Conservation (phyloP, 2,329 filamentous ascomycete genomes). For the Sarocladium kiliense region DNA sequence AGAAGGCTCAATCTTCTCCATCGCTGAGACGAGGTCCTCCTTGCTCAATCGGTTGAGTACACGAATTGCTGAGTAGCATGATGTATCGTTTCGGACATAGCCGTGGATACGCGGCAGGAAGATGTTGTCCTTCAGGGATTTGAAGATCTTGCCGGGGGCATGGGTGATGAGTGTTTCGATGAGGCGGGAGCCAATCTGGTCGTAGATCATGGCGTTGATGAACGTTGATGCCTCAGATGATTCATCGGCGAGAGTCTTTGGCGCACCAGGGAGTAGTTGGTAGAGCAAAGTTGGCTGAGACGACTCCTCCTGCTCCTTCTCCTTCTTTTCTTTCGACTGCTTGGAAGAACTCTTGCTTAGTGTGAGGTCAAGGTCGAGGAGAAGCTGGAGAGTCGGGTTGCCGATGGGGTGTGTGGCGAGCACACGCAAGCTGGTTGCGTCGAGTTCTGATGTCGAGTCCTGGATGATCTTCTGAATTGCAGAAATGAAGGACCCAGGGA, state of each 20-base stretch:
- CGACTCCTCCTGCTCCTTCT: constrained; percentile 23
- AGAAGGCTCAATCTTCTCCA: constrained; percentile 66
- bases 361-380: constrained; percentile 80
- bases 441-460: constrained; percentile 69
- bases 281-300: constrained; percentile 57
- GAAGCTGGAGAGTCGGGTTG: constrained; percentile 86
- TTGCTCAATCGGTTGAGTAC: constrained; percentile 80
- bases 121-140: constrained; percentile 73
- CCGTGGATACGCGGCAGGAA: constrained; percentile 76
- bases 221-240: constrained; percentile 70
- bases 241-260: constrained; percentile 63
- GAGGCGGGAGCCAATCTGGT: constrained; percentile 82
- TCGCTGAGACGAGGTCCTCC: constrained; percentile 73
- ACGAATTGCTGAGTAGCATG: constrained; percentile 79
- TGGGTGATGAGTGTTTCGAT: constrained; percentile 80
- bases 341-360: constrained; percentile 52
- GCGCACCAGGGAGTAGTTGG: constrained; percentile 71
- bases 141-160: constrained; percentile 85
- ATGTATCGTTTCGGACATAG: constrained; percentile 83
- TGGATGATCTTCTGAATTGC: constrained; percentile 78
- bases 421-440: constrained; percentile 74
- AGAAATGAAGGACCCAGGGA: constrained; percentile 73
- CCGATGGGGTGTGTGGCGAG: constrained; percentile 85
- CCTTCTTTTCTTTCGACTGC: constrained; percentile 27
- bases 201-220: constrained; percentile 82